phyloP scores from a whole-genome alignment of 805 yeast genomes.

The Candida parachauliodes region DNA sequence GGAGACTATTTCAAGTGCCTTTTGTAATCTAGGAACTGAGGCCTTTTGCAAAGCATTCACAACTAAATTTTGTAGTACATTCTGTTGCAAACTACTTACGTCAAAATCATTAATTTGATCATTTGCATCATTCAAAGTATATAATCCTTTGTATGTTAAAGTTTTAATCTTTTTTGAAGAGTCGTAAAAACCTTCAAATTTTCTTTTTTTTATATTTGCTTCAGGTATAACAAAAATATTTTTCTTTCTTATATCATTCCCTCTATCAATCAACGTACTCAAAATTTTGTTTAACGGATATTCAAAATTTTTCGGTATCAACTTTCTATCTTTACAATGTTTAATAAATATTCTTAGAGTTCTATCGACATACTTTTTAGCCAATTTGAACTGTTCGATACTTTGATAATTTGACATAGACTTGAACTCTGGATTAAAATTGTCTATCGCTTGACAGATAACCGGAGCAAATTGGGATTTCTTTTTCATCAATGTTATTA shows the following conservation, averaged over 20 bases:
- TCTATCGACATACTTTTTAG: slow-evolving; percentile 63
- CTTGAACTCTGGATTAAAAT: slow-evolving; percentile 58
- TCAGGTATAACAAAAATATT: slow-evolving; percentile 32
- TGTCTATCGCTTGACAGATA: slow-evolving; percentile 56
- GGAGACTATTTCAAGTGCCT: slow-evolving; percentile 66
- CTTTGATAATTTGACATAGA: slow-evolving; percentile 47
- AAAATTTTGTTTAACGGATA: slow-evolving; percentile 25
- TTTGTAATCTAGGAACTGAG: slow-evolving; percentile 49
- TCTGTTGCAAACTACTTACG: slow-evolving; percentile 62
- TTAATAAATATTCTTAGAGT: slow-evolving; percentile 43
- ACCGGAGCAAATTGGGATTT: slow-evolving; percentile 60
- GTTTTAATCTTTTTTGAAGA: slow-evolving; percentile 25
- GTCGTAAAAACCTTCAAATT: slow-evolving; percentile 41
- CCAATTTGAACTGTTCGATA: slow-evolving; percentile 47
- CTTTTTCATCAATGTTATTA: slow-evolving; percentile 58
- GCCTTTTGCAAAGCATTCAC: slow-evolving; percentile 60
- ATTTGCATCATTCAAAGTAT: slow-evolving; percentile 57
- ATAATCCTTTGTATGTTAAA: slow-evolving; percentile 57
- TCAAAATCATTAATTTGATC: slow-evolving; percentile 68
- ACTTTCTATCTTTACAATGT: slow-evolving; percentile 32
- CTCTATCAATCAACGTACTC: slow-evolving; percentile 28
- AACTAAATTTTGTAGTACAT: slow-evolving; percentile 62
- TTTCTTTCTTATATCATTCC: slow-evolving; percentile 40
- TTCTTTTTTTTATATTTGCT: slow-evolving; percentile 29
- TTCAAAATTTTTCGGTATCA: slow-evolving; percentile 34